These are phyloP conservation scores for Heterobasidion occidentale DNA, from an alignment of 1,284 basidiomycete genomes.

Conservation along the genomic window DNA sequence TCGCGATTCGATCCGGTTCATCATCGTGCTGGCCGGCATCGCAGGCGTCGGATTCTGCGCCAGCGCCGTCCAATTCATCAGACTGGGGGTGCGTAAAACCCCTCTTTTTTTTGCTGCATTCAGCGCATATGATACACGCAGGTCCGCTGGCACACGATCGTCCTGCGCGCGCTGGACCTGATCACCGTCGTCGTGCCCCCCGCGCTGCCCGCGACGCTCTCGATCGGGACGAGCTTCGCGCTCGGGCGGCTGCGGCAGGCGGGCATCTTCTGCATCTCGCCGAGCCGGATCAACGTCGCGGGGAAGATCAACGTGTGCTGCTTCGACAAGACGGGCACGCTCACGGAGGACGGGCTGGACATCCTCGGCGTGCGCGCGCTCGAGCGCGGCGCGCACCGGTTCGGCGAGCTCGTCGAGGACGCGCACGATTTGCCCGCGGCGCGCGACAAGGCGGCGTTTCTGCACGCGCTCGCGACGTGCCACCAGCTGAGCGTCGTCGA, in stretches of 20 bases:
- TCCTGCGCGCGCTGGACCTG: slow-evolving; percentile 91
- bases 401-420: slow-evolving; percentile 88
- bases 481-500: slow-evolving; percentile 94
- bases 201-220: slow-evolving; percentile 93
- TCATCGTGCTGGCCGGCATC: slow-evolving; percentile 84
- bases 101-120: neutral
- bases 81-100: slow-evolving; percentile 62
- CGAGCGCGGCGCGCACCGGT: slow-evolving; percentile 68
- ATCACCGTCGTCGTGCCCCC: slow-evolving; percentile 98
- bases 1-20: slow-evolving; percentile 96
- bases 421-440: slow-evolving; percentile 77
- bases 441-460: slow-evolving; percentile 73
- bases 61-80: slow-evolving; percentile 87
- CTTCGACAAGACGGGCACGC: slow-evolving; percentile 98
- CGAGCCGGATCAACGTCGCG: slow-evolving; percentile 92
- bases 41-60: slow-evolving; percentile 85
- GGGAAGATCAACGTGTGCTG: slow-evolving; percentile 98
- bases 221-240: slow-evolving; percentile 96
- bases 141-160: slow-evolving; percentile 87
- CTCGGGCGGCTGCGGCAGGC: slow-evolving; percentile 73
- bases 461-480: slow-evolving; percentile 94
- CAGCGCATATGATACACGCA: slow-evolving; percentile 22
- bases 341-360: slow-evolving; percentile 97
- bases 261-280: slow-evolving; percentile 96
- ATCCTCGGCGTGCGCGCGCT: slow-evolving; percentile 88